A percentile compares a stretch with the other conserved stretches of the same genome.
These are phyloP conservation scores for Xylaria digitata DNA, from an alignment of 2,329 filamentous ascomycete species.

Conservation along the genomic window DNA sequence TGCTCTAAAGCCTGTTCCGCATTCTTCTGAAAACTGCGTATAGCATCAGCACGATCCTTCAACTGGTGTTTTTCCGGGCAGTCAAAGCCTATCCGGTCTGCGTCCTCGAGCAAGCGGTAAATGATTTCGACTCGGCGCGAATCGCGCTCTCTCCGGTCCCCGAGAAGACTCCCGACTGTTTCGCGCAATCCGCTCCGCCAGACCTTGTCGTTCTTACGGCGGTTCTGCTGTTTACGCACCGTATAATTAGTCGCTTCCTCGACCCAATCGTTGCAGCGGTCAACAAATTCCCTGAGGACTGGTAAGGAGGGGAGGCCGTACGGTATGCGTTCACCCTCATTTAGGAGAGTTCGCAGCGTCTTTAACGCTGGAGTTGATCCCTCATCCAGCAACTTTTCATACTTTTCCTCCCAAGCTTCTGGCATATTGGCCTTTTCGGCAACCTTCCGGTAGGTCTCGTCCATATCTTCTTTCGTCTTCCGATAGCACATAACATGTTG, in stretches of 20 bases:
- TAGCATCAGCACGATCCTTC: slow-evolving; percentile 84
- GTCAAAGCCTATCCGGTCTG: slow-evolving; percentile 90
- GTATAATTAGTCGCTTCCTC: slow-evolving; percentile 97
- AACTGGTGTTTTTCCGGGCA: slow-evolving; percentile 89
- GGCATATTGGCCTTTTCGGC: slow-evolving; percentile 87
- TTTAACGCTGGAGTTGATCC: slow-evolving; percentile 88
- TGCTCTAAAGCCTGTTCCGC: slow-evolving; percentile 78
- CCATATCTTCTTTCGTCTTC: slow-evolving; percentile 77
- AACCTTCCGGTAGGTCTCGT: slow-evolving; percentile 76
- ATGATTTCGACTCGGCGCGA: slow-evolving; percentile 91
- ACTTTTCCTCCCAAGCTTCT: slow-evolving; percentile 90
- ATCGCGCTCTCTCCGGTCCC: slow-evolving; percentile 86
- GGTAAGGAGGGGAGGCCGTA: slow-evolving; percentile 86
- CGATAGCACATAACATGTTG: slow-evolving; percentile 83
- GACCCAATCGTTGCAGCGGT: slow-evolving; percentile 96
- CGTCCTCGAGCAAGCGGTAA: slow-evolving; percentile 82
- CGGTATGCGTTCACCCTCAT: slow-evolving; percentile 96
- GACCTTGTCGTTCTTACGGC: slow-evolving; percentile 91
- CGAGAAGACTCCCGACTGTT: slow-evolving; percentile 65
- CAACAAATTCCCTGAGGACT: slow-evolving; percentile 88
- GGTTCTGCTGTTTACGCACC: slow-evolving; percentile 96
- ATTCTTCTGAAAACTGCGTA: slow-evolving; percentile 84
- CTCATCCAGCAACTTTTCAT: slow-evolving; percentile 84
- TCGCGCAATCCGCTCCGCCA: slow-evolving; percentile 81
- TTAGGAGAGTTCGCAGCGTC: slow-evolving; percentile 81